These are phyloP conservation scores for Rhynchosporium agropyri DNA, from an alignment of 2,329 filamentous ascomycete genomes.

Conservation along the genomic window DNA sequence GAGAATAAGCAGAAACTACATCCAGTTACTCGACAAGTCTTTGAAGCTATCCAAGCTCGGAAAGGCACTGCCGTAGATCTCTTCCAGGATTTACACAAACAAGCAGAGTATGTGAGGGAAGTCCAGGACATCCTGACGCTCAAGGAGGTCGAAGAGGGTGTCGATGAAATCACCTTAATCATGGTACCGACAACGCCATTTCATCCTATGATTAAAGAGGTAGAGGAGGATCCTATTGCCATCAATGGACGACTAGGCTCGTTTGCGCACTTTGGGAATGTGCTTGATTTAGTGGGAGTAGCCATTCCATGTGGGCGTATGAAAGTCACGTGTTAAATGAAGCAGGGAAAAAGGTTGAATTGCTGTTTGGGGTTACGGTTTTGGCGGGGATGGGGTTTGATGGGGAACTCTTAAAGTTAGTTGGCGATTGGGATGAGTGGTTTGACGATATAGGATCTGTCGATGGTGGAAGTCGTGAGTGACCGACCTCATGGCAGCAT, in stretches of 20 bases:
- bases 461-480: not conserved
- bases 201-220: slow-evolving; percentile 51
- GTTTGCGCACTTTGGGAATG: slow-evolving; percentile 59
- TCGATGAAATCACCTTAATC: slow-evolving; percentile 45
- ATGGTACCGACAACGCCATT: slow-evolving; percentile 55
- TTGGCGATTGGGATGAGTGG: slow-evolving; percentile 37
- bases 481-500: no score
- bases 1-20: slow-evolving; percentile 54
- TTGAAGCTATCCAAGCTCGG: slow-evolving; percentile 42
- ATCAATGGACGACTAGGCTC: slow-evolving; percentile 52
- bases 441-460: slow-evolving; percentile 24
- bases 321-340: slow-evolving; percentile 20
- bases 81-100: slow-evolving; percentile 51
- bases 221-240: slow-evolving; percentile 52
- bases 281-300: slow-evolving; percentile 54
- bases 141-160: slow-evolving; percentile 18
- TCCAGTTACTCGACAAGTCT: slow-evolving; percentile 52
- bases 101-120: slow-evolving; percentile 48
- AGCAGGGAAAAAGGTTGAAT: slow-evolving; percentile 26
- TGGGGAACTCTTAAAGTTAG: slow-evolving; percentile 45
- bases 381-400: slow-evolving; percentile 47
- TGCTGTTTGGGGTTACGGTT: slow-evolving; percentile 51
- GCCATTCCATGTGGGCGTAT: slow-evolving; percentile 40
- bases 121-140: slow-evolving; percentile 46
- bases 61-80: slow-evolving; percentile 50